Evolutionary conservation across 2,329 filamentous ascomycete species (phyloP).

Genomic region (Cyphellophora attinorum): DNA sequence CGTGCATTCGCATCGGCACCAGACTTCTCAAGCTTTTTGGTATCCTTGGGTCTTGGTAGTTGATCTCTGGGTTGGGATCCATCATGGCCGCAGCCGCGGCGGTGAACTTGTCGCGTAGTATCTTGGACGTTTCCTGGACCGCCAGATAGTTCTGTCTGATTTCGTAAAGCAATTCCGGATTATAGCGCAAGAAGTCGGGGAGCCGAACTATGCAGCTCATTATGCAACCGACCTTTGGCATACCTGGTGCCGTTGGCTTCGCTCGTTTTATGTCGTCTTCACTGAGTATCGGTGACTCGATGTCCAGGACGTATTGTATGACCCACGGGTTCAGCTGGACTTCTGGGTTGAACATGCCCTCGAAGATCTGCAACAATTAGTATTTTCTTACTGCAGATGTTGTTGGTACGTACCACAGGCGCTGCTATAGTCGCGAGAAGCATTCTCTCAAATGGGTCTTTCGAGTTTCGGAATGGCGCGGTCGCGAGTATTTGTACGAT

Average conservation of each 20-base stretch:
- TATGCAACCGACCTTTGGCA: neutral
- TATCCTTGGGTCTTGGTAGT: neutral
- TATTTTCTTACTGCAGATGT: too few relatives aligned
- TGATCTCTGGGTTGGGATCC: neutral
- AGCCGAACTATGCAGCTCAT: neutral
- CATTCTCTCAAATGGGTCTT: constrained; percentile 7
- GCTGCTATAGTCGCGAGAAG: constrained; percentile 7
- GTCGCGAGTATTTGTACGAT: constrained; percentile 20
- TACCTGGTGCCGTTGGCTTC: neutral
- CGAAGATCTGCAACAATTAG: constrained; percentile 7
- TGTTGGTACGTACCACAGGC: constrained; percentile 10
- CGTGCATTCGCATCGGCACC: neutral
- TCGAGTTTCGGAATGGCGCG: neutral
- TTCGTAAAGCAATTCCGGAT: neutral
- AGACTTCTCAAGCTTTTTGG: neutral
- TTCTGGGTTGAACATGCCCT: constrained; percentile 7
- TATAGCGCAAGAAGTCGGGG: neutral
- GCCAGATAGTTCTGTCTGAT: neutral
- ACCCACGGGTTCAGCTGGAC: constrained; percentile 1
- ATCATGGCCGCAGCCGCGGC: neutral
- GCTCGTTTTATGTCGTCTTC: too few relatives aligned
- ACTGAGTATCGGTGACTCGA: neutral
- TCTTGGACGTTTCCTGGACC: neutral
- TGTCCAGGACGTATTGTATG: neutral
- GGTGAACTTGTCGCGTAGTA: neutral